Evolutionary conservation across 176 grass and related monocot genomes (phyloP).

Genomic region (Paspalum vaginatum): DNA sequence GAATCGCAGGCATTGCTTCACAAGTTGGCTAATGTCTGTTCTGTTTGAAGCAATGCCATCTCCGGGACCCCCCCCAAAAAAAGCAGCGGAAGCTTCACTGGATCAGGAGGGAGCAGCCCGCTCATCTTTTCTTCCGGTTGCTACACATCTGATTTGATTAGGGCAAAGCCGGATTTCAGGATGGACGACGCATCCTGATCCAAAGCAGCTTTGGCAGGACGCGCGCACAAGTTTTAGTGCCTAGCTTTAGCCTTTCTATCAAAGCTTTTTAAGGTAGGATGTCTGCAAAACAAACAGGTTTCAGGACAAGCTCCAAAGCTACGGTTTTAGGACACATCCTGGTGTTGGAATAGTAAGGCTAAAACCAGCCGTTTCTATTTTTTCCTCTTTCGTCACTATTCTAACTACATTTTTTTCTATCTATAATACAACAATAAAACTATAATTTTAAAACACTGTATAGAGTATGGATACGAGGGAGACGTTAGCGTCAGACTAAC

Average conservation of each 20-base stretch:
- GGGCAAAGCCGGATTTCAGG: conserved; percentile 51
- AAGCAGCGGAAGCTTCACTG: conserved; percentile 51
- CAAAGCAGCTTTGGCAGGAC: conserved; percentile 41
- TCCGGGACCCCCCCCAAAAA: conserved; percentile 1
- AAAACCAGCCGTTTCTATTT: no score
- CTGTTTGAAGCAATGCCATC: conserved; percentile 27
- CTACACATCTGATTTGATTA: conserved; percentile 47
- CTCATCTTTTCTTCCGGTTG: conserved; percentile 29
- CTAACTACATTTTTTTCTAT: no score
- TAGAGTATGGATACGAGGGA: no score
- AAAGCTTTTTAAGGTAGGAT: conserved; percentile 35
- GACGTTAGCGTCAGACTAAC: no score
- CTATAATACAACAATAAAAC: no score
- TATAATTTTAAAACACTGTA: no score
- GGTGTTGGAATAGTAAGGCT: background rate
- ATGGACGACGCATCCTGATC: conserved; percentile 33
- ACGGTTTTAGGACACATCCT: conserved; percentile 11
- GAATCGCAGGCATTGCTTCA: conserved; percentile 43
- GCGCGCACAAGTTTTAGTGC: conserved; percentile 33
- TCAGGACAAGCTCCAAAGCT: no score
- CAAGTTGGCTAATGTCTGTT: conserved; percentile 42
- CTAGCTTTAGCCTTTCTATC: conserved; percentile 42
- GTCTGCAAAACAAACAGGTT: background rate
- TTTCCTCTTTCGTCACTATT: no score
- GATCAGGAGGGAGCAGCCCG: background rate